Conservation (phyloP, 306 rosid genomes). For the Ormosia semicastrata region DNA sequence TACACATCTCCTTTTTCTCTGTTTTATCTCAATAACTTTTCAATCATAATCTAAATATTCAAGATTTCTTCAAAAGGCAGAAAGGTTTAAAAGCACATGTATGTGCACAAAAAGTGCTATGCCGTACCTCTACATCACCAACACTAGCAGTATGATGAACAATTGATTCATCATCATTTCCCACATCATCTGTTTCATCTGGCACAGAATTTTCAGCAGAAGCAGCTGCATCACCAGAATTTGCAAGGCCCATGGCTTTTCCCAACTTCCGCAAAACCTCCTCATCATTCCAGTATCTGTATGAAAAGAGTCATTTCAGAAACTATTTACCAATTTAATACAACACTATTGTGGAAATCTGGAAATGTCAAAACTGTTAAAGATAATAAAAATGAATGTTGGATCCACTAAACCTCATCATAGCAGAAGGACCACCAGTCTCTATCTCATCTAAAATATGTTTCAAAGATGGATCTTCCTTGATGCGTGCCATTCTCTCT, state of each 20-base stretch:
- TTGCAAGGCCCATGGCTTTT: constrained; percentile 84
- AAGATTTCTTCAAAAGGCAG: background rate
- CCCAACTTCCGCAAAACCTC: constrained; percentile 81
- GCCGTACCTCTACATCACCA: constrained; percentile 87
- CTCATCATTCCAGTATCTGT: constrained; percentile 92
- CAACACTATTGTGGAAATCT: background rate
- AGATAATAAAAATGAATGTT: background rate
- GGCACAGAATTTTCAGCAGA: constrained; percentile 62
- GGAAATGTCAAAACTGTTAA: constrained; percentile 4
- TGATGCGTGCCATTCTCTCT: constrained; percentile 94
- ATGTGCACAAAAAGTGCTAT: background rate
- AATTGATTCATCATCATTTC: constrained; percentile 88
- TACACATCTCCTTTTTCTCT: background rate
- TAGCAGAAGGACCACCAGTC: constrained; percentile 93
- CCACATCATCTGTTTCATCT: constrained; percentile 78
- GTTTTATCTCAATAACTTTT: background rate
- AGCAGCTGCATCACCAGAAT: constrained; percentile 62
- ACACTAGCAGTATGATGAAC: constrained; percentile 96
- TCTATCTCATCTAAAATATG: constrained; percentile 96
- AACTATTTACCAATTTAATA: background rate
- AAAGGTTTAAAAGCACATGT: constrained; percentile 5
- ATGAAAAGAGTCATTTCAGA: constrained; percentile 21
- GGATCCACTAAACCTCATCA: constrained; percentile 77
- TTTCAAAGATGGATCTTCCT: constrained; percentile 96
- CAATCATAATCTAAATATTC: constrained; percentile 8